A percentile compares a stretch with the other conserved stretches of the same genome.
phyloP scores from a whole-genome alignment of 1,284 basidiomycete genomes.

The Ustilago esculenta region DNA sequence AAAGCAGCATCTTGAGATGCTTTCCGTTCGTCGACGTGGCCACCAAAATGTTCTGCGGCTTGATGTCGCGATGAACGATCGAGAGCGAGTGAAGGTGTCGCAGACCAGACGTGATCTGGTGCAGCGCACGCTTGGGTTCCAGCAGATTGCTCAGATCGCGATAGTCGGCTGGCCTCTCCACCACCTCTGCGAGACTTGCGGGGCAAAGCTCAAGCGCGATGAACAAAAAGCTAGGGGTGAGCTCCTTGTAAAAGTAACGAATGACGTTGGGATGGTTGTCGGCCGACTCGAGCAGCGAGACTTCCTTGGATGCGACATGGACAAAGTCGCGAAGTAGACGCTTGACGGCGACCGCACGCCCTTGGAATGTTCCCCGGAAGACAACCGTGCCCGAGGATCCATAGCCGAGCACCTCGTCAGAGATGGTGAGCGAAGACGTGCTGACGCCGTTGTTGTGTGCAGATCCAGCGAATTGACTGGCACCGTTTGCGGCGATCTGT shows the following conservation, averaged over 20 bases:
- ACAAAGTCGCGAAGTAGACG: constrained; percentile 94
- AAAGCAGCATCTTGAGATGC: constrained; percentile 63
- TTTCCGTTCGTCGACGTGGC: constrained; percentile 46
- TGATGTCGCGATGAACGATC: constrained; percentile 97
- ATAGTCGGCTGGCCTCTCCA: constrained; percentile 72
- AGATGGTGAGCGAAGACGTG: constrained; percentile 53
- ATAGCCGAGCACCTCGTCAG: constrained; percentile 72
- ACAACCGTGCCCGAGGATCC: constrained; percentile 97
- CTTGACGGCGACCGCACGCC: constrained; percentile 95
- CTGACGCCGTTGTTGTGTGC: constrained; percentile 32
- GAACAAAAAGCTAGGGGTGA: constrained; percentile 80
- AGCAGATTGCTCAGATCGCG: constrained; percentile 54
- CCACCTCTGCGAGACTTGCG: constrained; percentile 88
- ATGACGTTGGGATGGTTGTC: constrained; percentile 99
- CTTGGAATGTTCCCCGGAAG: constrained; percentile 90
- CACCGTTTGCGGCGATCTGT: constrained; percentile 38
- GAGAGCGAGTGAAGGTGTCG: constrained; percentile 92
- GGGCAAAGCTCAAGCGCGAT: constrained; percentile 97
- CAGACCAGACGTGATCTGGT: constrained; percentile 86
- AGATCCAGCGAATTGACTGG: constrained; percentile 18
- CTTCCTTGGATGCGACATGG: constrained; percentile 91
- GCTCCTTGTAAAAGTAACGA: constrained; percentile 94
- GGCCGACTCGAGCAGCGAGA: constrained; percentile 84
- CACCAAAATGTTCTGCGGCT: constrained; percentile 97
- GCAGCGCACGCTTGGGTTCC: constrained; percentile 84